These are phyloP conservation scores for Solanum ahanhuiri DNA, from an alignment of 257 asterid genomes.

Conservation along the genomic window DNA sequence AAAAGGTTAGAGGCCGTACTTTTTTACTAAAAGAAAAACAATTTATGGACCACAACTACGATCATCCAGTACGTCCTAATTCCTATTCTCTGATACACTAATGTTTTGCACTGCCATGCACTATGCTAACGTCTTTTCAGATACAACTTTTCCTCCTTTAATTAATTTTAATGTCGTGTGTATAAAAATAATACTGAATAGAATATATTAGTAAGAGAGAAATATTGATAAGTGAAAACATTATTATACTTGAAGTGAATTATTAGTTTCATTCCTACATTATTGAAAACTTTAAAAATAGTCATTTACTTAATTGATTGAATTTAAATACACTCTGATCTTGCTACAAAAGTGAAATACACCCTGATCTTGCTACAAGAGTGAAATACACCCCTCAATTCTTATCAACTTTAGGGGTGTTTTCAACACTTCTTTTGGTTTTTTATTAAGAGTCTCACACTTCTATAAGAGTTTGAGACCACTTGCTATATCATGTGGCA, in stretches of 20 bases:
- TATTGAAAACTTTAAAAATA: no score
- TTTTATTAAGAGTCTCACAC: not conserved
- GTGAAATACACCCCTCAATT: not conserved
- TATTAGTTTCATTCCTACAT: no score
- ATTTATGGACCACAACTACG: not conserved
- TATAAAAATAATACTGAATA: not conserved
- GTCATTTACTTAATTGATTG: no score
- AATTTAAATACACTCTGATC: not conserved
- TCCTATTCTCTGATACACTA: not conserved
- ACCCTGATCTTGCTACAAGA: not conserved
- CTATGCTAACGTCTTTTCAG: slow-evolving; percentile 1
- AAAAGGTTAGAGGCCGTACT: not conserved
- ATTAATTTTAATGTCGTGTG: not conserved
- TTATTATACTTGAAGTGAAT: not conserved
- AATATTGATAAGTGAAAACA: not conserved
- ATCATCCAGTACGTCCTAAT: not conserved
- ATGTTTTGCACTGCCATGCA: not conserved
- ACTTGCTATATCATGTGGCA: no score
- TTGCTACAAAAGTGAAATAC: not conserved
- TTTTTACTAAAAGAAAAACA: not conserved
- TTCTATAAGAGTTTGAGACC: not conserved
- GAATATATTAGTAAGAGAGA: no score
- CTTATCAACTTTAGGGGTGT: no score
- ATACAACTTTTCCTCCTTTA: not conserved
- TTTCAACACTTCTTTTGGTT: not conserved